phyloP scores from a whole-genome alignment of 169 alveolate species.

The Eimeria sp. region DNA sequence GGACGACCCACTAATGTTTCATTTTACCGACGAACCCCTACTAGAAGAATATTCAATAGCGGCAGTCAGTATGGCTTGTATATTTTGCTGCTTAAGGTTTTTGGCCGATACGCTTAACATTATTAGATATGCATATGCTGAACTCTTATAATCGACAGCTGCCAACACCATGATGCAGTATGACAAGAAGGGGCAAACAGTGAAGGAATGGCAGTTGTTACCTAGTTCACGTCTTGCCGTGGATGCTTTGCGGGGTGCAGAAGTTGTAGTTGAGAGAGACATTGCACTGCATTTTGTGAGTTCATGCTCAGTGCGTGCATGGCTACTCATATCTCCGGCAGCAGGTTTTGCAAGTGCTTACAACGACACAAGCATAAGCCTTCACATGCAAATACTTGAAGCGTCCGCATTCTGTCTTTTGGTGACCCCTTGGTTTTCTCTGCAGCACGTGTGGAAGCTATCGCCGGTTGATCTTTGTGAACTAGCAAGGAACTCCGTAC shows the following conservation, averaged over 20 bases:
- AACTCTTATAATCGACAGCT: not conserved
- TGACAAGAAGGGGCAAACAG: not conserved
- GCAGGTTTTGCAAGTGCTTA: not conserved
- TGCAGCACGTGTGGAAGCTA: constrained; percentile 92
- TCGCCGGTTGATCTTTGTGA: constrained; percentile 95
- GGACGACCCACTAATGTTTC: constrained; percentile 97
- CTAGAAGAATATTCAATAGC: constrained; percentile 96
- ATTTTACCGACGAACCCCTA: constrained; percentile 95
- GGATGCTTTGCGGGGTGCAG: not conserved
- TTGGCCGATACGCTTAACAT: not conserved
- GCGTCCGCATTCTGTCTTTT: not conserved
- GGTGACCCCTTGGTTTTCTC: constrained; percentile 22
- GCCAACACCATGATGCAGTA: not conserved
- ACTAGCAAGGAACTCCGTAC: constrained; percentile 95
- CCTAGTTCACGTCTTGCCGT: not conserved
- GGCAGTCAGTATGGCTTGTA: constrained; percentile 80
- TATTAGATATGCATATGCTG: not conserved
- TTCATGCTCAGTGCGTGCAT: not conserved
- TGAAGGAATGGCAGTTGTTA: not conserved
- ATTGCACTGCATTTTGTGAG: not conserved
- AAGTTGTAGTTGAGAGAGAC: not conserved
- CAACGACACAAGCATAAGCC: not conserved
- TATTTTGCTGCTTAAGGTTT: not conserved
- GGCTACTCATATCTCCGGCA: not conserved
- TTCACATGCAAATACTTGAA: not conserved